phyloP scores from a whole-genome alignment of 305 asterid species.

The Solanum aculeatissimum region DNA sequence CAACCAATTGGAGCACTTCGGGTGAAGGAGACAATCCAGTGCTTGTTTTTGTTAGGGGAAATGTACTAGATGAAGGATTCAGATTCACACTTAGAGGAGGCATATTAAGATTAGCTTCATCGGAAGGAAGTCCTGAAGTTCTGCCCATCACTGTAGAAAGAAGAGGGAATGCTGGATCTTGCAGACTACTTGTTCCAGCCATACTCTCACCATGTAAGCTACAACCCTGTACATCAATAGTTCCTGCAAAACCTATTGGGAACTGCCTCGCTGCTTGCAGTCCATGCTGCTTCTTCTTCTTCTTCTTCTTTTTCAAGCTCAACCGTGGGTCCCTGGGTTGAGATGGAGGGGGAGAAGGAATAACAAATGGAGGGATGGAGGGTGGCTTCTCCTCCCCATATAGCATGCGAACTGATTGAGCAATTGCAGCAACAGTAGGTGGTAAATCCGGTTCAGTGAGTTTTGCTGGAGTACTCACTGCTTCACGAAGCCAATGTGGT shows the following conservation, averaged over 20 bases:
- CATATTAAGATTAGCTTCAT: constrained; percentile 12
- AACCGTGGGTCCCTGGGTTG: constrained; percentile 67
- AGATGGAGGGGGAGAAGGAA: constrained; percentile 65
- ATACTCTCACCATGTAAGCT: constrained; percentile 21
- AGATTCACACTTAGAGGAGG: constrained; percentile 6
- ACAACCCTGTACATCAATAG: neutral
- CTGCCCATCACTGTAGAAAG: constrained; percentile 15
- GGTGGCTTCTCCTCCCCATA: constrained; percentile 52
- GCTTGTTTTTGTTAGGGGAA: constrained; percentile 3
- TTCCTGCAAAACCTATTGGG: constrained; percentile 9
- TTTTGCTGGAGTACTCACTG: constrained; percentile 47
- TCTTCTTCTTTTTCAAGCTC: constrained; percentile 46
- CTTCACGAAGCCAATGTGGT: constrained; percentile 98
- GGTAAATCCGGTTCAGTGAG: constrained; percentile 41
- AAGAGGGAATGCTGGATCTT: constrained; percentile 8
- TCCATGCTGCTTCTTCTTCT: constrained; percentile 29
- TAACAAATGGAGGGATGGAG: constrained; percentile 64
- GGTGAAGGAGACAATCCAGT: constrained; percentile 29
- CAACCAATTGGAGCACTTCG: constrained; percentile 26
- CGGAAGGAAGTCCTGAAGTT: constrained; percentile 8
- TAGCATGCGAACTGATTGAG: constrained; percentile 71
- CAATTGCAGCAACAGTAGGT: constrained; percentile 68
- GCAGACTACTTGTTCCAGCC: constrained; percentile 24
- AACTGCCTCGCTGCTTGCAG: constrained; percentile 9
- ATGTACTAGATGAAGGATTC: constrained; percentile 20